Evolutionary conservation across 2,329 filamentous ascomycete genomes (phyloP).

Genomic region (Aspergillus ochraceus): DNA sequence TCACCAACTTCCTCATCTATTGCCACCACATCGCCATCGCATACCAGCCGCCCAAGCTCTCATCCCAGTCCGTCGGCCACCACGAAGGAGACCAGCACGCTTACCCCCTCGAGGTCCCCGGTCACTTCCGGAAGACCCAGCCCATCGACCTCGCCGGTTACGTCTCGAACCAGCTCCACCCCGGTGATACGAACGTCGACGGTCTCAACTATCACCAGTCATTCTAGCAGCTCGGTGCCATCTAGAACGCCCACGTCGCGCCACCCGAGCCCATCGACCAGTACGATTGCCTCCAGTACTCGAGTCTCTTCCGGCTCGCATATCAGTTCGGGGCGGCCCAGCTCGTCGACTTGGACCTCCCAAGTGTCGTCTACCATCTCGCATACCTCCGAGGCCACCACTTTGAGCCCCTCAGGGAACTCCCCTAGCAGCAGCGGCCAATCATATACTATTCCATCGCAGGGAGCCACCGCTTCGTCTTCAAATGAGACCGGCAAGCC

Average conservation of each 20-base stretch:
- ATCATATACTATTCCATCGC: background rate
- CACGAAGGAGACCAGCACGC: background rate
- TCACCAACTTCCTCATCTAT: constrained; percentile 6
- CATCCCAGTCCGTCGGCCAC: background rate
- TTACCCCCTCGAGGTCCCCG: background rate
- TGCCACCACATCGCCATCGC: background rate
- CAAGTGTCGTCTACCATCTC: background rate
- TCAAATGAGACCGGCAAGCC: background rate
- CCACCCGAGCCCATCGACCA: background rate
- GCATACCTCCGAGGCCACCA: background rate
- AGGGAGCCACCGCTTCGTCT: constrained; percentile 3
- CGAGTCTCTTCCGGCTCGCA: background rate
- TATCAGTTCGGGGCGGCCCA: background rate
- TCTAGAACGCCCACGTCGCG: background rate
- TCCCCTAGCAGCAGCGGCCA: background rate
- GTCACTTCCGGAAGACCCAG: background rate
- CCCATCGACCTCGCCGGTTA: background rate
- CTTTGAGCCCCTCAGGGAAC: background rate
- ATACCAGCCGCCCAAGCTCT: constrained; percentile 4
- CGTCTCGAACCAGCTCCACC: background rate
- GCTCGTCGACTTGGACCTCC: background rate
- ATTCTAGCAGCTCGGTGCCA: constrained; percentile 3
- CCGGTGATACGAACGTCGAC: background rate
- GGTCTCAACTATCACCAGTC: background rate
- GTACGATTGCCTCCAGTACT: background rate